phyloP scores from a whole-genome alignment of 306 rosid species.

The Elaeagnus macrophylla region DNA sequence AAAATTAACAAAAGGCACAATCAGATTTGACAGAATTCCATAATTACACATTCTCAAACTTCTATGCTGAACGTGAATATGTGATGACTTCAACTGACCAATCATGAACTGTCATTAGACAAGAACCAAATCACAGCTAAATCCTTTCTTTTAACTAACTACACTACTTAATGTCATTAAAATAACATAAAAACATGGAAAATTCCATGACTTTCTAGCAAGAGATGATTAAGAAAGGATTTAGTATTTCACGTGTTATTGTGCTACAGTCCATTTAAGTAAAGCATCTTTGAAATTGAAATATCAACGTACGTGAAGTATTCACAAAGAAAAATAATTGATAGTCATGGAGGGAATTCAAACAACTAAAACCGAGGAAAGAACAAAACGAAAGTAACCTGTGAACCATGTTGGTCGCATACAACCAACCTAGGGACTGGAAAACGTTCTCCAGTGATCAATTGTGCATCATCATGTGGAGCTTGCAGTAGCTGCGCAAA shows the following conservation, averaged over 20 bases:
- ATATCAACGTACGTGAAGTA: background rate
- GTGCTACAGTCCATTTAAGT: background rate
- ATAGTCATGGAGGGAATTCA: background rate
- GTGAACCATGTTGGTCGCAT: conserved; percentile 98
- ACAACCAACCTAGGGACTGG: conserved; percentile 96
- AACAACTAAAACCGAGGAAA: conserved; percentile 5
- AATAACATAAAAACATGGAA: too few species aligned
- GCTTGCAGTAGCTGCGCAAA: conserved; percentile 75
- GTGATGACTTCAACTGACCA: too few species aligned
- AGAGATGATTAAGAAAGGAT: background rate
- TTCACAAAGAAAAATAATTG: background rate
- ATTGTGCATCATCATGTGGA: conserved; percentile 70
- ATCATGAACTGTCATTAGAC: too few species aligned
- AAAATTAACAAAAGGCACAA: too few species aligned
- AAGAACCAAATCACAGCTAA: too few species aligned
- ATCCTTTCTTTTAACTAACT: too few species aligned
- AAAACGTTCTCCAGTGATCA: conserved; percentile 60
- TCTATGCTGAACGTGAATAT: too few species aligned
- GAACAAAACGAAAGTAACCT: conserved; percentile 44
- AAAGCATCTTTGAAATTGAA: background rate
- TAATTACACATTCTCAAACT: too few species aligned
- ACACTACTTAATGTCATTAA: too few species aligned
- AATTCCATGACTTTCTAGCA: background rate
- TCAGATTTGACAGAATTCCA: too few species aligned
- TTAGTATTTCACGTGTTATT: background rate